These are phyloP conservation scores for Acanthamoeba triangularis DNA, from an alignment of 208 protist species.

Conservation along the genomic window DNA sequence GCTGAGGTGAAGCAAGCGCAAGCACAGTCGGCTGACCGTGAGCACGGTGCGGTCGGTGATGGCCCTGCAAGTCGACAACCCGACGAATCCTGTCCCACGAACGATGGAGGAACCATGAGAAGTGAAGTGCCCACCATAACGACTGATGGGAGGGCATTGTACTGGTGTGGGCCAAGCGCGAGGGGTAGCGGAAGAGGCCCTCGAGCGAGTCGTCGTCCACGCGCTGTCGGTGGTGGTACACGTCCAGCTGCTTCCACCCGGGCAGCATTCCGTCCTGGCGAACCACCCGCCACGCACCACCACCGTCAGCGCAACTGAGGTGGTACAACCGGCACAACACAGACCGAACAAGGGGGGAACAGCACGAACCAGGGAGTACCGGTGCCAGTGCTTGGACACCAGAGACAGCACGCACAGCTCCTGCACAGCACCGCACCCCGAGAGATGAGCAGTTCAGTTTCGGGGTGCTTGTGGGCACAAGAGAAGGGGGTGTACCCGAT, in stretches of 20 bases:
- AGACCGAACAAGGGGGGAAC: background rate
- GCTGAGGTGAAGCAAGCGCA: conserved; percentile 2
- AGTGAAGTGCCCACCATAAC: background rate
- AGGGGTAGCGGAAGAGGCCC: conserved; percentile 16
- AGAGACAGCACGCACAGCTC: conserved; percentile 19
- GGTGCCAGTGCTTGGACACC: conserved; percentile 19
- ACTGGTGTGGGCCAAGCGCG: conserved; percentile 27
- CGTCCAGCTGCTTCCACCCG: background rate
- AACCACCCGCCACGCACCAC: background rate
- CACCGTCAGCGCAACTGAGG: too few relatives aligned
- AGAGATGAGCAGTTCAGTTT: too few relatives aligned
- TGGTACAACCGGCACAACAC: too few relatives aligned
- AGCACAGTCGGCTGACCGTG: background rate
- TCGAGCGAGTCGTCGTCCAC: background rate
- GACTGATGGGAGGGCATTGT: background rate
- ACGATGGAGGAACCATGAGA: background rate
- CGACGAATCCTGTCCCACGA: background rate
- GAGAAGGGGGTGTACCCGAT: background rate
- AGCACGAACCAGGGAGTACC: background rate
- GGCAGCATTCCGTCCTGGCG: conserved; percentile 24
- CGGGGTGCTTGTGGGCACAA: too few relatives aligned
- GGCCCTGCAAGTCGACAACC: background rate
- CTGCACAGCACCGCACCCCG: background rate
- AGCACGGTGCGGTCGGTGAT: conserved; percentile 1
- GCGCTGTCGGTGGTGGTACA: conserved; percentile 48